Conservation (phyloP, 2,329 filamentous ascomycete species). For the Graphilbum fragrans region DNA sequence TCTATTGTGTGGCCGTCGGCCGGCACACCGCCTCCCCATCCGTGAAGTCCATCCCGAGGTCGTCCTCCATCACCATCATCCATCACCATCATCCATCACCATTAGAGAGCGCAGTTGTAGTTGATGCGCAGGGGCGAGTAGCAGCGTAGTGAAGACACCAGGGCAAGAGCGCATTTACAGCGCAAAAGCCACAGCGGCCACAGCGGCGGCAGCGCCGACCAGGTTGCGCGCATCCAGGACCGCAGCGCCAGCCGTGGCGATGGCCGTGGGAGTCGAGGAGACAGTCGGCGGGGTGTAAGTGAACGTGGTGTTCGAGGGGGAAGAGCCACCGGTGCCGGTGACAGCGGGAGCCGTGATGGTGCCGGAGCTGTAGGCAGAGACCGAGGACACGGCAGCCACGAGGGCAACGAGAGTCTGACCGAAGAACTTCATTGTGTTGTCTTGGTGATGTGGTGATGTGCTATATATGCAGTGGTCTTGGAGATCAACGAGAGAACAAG, state of each 20-base stretch:
- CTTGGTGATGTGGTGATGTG: background rate
- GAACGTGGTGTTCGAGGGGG: slow-evolving; percentile 2
- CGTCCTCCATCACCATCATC: no score
- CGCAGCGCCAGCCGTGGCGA: slow-evolving; percentile 6
- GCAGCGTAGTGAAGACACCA: background rate
- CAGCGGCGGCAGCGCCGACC: slow-evolving; percentile 9
- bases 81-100: no score
- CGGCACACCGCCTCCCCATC: no score
- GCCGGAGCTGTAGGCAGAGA: background rate
- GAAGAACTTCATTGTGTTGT: background rate
- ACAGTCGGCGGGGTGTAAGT: slow-evolving; percentile 2
- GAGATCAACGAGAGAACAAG: background rate
- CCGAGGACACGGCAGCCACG: background rate
- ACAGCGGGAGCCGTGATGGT: background rate
- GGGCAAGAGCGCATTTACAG: slow-evolving; percentile 4
- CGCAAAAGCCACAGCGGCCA: slow-evolving; percentile 10
- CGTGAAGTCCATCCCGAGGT: no score
- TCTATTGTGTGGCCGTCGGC: no score
- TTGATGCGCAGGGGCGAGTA: no score
- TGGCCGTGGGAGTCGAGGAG: background rate
- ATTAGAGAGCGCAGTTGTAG: no score
- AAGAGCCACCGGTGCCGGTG: slow-evolving; percentile 1
- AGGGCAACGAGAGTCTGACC: background rate
- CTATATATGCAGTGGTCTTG: background rate
- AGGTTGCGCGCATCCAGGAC: slow-evolving; percentile 5